Evolutionary conservation across 2,329 filamentous ascomycete species (phyloP).

Genomic region (Fonsecaea pugnacius): DNA sequence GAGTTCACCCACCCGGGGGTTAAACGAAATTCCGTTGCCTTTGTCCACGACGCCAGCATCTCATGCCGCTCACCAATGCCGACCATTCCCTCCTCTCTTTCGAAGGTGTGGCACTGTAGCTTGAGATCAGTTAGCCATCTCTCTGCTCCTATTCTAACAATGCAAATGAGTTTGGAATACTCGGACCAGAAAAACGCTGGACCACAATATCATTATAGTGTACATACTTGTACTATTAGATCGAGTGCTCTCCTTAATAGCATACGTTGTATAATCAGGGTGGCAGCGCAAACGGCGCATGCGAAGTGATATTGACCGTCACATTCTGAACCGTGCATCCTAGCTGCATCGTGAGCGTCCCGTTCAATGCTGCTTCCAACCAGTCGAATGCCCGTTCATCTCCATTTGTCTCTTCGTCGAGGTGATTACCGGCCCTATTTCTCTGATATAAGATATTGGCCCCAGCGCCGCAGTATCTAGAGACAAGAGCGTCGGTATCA

Average conservation of each 20-base stretch:
- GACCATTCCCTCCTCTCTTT: background rate
- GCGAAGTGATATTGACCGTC: background rate
- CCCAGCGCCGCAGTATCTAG: conserved; percentile 48
- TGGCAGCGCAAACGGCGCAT: background rate
- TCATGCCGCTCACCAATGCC: background rate
- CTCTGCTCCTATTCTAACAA: background rate
- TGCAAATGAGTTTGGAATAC: background rate
- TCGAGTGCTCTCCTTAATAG: background rate
- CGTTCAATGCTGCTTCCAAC: conserved; percentile 30
- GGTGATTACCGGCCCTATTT: conserved; percentile 52
- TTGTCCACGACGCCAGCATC: background rate
- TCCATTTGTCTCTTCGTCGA: conserved; percentile 43
- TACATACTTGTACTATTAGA: background rate
- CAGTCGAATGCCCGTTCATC: conserved; percentile 42
- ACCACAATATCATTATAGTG: background rate
- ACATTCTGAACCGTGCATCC: conserved; percentile 16
- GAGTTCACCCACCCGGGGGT: background rate
- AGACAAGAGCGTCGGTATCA: conserved; percentile 52
- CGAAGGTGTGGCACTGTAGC: background rate
- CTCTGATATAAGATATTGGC: conserved; percentile 52
- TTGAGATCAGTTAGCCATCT: background rate
- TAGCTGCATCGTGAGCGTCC: conserved; percentile 1
- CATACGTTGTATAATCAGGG: background rate
- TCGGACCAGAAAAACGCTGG: background rate
- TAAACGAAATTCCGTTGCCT: background rate